A percentile compares a stretch with the other conserved stretches of the same genome.
Evolutionary conservation across 306 rosid species (phyloP).

Genomic region (Inga leiocalycina): DNA sequence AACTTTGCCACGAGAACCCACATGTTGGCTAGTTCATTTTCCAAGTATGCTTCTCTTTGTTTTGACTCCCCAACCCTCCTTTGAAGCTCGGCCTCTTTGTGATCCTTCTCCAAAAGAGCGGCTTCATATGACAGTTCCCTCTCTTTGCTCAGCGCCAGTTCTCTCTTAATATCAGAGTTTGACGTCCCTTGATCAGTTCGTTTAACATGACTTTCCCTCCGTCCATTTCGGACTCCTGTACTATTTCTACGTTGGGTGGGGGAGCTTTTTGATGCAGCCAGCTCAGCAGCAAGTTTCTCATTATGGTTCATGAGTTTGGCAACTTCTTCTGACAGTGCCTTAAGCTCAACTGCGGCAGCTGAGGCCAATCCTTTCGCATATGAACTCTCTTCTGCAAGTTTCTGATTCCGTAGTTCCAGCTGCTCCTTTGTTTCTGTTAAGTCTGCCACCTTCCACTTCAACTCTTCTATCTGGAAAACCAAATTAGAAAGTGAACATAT

Average conservation of each 20-base stretch:
- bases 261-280: conserved; percentile 72
- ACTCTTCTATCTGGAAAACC: conserved; percentile 71
- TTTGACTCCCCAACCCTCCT: conserved; percentile 85
- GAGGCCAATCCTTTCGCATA: conserved; percentile 98
- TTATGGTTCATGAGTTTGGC: conserved; percentile 92
- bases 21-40: conserved; percentile 98
- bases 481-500: conserved; percentile 37
- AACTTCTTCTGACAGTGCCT: conserved; percentile 96
- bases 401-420: conserved; percentile 76
- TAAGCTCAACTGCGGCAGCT: conserved; percentile 99
- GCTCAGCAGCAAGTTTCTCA: conserved; percentile 75
- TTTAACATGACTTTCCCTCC: conserved; percentile 61
- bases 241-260: conserved; percentile 64
- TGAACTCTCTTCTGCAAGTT: conserved; percentile 91
- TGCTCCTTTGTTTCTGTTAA: conserved; percentile 75
- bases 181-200: conserved; percentile 68
- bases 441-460: conserved; percentile 64
- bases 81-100: conserved; percentile 79
- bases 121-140: conserved; percentile 82
- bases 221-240: conserved; percentile 65
- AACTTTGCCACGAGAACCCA: conserved; percentile 98
- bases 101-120: conserved; percentile 71
- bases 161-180: conserved; percentile 72
- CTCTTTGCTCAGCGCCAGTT: conserved; percentile 77
- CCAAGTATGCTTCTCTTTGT: conserved; percentile 90